Percentiles rank a stretch among this genome's conserved stretches.
Evolutionary conservation across 257 asterid genomes (phyloP).

Genomic region (Nicotiana obtusifolia): DNA sequence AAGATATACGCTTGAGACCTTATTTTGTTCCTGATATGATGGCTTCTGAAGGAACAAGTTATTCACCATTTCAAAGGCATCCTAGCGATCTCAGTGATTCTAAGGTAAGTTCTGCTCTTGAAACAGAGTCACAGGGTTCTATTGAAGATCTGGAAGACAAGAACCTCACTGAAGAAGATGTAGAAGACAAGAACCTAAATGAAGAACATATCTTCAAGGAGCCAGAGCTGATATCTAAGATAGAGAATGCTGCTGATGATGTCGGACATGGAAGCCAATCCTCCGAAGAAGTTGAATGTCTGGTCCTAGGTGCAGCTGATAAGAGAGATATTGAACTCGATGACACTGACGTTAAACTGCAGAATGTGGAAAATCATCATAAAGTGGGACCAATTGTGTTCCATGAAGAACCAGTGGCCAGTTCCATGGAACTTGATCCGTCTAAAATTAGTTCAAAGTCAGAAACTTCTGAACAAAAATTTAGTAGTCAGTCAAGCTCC

Average conservation of each 20-base stretch:
- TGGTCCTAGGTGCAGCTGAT: slow-evolving; percentile 27
- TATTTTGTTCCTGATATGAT: slow-evolving; percentile 55
- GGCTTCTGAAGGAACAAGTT: slow-evolving; percentile 48
- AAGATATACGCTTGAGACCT: slow-evolving; percentile 54
- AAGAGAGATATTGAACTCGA: slow-evolving; percentile 22
- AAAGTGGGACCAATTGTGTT: slow-evolving; percentile 3
- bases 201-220: slow-evolving; percentile 25
- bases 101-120: slow-evolving; percentile 67
- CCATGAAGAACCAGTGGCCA: slow-evolving; percentile 9
- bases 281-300: slow-evolving; percentile 45
- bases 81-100: slow-evolving; percentile 76
- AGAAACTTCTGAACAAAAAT: slow-evolving; percentile 16
- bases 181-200: neutral
- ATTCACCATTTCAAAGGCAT: slow-evolving; percentile 52
- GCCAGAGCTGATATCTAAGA: slow-evolving; percentile 24
- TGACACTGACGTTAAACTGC: slow-evolving; percentile 17
- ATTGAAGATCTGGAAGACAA: slow-evolving; percentile 47
- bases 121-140: slow-evolving; percentile 61
- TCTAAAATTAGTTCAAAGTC: slow-evolving; percentile 13
- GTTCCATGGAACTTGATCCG: neutral
- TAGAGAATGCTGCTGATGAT: slow-evolving; percentile 43
- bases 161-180: slow-evolving; percentile 31
- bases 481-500: slow-evolving; percentile 45
- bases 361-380: slow-evolving; percentile 3
- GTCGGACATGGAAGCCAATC: slow-evolving; percentile 68